Base-by-base conservation (phyloP, 2,329 filamentous ascomycete species). In the Aspergillus melleus region DNA sequence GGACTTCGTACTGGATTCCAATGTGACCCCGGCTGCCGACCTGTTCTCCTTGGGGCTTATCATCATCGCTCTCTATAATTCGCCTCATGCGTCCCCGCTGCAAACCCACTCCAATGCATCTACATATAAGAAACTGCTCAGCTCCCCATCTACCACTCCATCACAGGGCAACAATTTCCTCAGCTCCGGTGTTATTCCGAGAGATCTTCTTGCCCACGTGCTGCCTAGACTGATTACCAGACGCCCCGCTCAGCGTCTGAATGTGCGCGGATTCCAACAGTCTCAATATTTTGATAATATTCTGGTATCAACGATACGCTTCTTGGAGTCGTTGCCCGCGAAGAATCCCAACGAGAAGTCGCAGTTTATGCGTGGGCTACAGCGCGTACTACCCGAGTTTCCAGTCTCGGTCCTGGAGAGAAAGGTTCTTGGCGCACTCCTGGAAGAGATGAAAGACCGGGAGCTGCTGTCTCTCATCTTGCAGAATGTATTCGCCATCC, bases 201-300 rank as follows among this genome's bases (percentile, higher is more conserved):
- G 86, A 62, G 91, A 96, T 58, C 83, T 99, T 14, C 80, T 86
- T 10, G 83, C 84, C 19, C 85, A 90, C 63, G 90, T 98, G 0
- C 79, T 99, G 4, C 92, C 95, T 2, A 84, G 90, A 26, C 84
- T 99, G 49, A 93, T 99, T 59, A 95, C 94, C 0, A 85, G 95
- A 63, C 83, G 92, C 57, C 92, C 95, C 2, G 92, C 92, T 3
- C 91, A 96, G 72, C 86, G 95, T 49, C 85, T 98, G 80, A 92
- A 88, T 26, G 92, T 94, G 4, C 87, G 86, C 56, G 94, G 96
- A 68, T 98, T 99, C 67, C 95, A 99, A 72, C 87, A 97, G 74
- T 96, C 92, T 70, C 88, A 91, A 66, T 99, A 96, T 73, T 99
- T 99, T 73, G 92, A 99, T 77, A 99, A 98, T 70, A 91, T 98